Conservation (phyloP, 2,329 filamentous ascomycete species). For the Didymella pinodella region DNA sequence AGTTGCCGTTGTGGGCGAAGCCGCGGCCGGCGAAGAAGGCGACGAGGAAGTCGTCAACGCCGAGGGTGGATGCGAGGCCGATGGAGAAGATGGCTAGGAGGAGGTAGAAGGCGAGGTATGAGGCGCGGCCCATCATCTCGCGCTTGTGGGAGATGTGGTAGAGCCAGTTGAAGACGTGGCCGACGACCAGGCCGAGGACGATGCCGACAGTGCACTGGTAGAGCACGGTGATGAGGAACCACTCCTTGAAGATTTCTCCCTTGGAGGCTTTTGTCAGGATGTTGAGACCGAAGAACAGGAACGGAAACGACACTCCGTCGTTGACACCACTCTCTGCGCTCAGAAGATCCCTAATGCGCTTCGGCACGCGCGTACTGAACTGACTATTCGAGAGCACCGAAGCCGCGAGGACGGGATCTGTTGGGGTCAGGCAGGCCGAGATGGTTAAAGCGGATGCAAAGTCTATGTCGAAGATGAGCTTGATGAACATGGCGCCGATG, state of each 20-base stretch:
- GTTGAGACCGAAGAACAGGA: conserved; percentile 62
- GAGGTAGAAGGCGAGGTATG: conserved; percentile 64
- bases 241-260: conserved; percentile 57
- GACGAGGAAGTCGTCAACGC: conserved; percentile 64
- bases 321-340: conserved; percentile 65
- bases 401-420: conserved; percentile 64
- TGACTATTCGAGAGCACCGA: conserved; percentile 62
- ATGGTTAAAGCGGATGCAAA: conserved; percentile 59
- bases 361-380: conserved; percentile 62
- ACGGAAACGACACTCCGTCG: conserved; percentile 64
- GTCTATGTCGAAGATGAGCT: conserved; percentile 57
- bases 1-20: conserved; percentile 64
- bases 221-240: conserved; percentile 62
- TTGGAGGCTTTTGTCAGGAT: conserved; percentile 52
- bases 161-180: conserved; percentile 57
- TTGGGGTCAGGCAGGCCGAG: conserved; percentile 64
- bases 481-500: conserved; percentile 58
- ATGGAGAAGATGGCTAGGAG: conserved; percentile 62
- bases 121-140: conserved; percentile 58
- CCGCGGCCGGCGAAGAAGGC: conserved; percentile 64
- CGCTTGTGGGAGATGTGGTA: conserved; percentile 58
- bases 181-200: conserved; percentile 58
- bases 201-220: conserved; percentile 63
- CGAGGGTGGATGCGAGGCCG: conserved; percentile 61
- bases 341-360: conserved; percentile 60